These are phyloP conservation scores for Dryas alaskensis DNA, from an alignment of 306 rosid genomes.

Conservation along the genomic window DNA sequence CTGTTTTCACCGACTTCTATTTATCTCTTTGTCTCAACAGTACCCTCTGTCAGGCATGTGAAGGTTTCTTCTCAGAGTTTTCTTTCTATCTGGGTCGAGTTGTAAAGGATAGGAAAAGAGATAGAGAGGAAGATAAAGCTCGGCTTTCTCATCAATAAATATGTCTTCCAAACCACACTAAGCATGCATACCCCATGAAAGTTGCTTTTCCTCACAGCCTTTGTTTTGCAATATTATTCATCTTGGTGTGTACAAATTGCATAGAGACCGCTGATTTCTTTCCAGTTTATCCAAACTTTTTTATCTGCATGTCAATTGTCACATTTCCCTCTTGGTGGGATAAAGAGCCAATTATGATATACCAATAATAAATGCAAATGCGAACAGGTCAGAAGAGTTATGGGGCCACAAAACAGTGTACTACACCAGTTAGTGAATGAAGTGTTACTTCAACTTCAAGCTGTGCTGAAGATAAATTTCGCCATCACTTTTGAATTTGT, in stretches of 20 bases:
- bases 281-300: neutral
- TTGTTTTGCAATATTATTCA: neutral
- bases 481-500: slow-evolving; percentile 15
- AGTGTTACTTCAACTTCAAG: neutral
- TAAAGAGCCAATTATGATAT: neutral
- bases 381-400: neutral
- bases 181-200: neutral
- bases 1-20: neutral
- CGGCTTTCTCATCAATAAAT: neutral
- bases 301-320: neutral
- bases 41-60: neutral
- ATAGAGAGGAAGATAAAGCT: slow-evolving; percentile 10
- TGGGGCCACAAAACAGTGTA: slow-evolving; percentile 23
- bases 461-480: slow-evolving; percentile 28
- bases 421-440: neutral
- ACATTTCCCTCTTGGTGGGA: neutral
- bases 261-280: neutral
- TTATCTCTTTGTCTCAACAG: neutral
- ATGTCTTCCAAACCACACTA: neutral
- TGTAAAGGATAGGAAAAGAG: slow-evolving; percentile 4
- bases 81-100: neutral
- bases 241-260: slow-evolving; percentile 2
- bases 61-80: neutral
- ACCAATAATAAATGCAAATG: slow-evolving; percentile 12
- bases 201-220: slow-evolving; percentile 13